Conservation (phyloP, 2,329 filamentous ascomycete genomes). For the Fusarium palustre region DNA sequence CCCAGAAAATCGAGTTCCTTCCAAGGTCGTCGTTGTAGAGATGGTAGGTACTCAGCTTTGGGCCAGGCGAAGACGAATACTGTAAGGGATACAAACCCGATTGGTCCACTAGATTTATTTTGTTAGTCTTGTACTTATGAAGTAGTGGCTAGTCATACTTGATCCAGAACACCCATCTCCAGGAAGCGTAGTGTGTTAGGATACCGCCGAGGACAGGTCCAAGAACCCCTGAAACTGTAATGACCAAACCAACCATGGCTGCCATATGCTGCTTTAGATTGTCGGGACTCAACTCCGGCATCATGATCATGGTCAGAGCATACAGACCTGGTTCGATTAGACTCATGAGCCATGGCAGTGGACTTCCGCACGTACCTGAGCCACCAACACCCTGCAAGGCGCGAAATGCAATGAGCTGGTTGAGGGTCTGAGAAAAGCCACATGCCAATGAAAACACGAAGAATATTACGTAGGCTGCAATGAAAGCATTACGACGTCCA, state of each 20-base stretch:
- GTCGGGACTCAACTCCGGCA: conserved; percentile 62
- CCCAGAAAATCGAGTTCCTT: conserved; percentile 65
- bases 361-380: conserved; percentile 52
- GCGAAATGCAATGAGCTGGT: conserved; percentile 62
- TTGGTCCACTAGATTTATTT: conserved; percentile 58
- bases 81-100: conserved; percentile 60
- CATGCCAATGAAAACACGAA: conserved; percentile 68
- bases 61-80: conserved; percentile 66
- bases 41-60: conserved; percentile 53
- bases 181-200: conserved; percentile 61
- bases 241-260: conserved; percentile 61
- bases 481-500: conserved; percentile 64
- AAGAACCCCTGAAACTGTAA: conserved; percentile 62
- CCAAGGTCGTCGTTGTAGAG: conserved; percentile 57
- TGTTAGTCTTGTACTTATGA: conserved; percentile 4
- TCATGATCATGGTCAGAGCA: conserved; percentile 66
- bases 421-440: conserved; percentile 51
- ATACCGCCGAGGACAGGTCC: conserved; percentile 65
- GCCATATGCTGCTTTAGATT: conserved; percentile 58
- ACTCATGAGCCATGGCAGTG: too few relatives aligned
- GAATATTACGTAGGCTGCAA: conserved; percentile 64
- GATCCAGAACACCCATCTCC: conserved; percentile 70
- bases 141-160: conserved; percentile 55
- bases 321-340: conserved; percentile 58
- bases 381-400: conserved; percentile 65